A percentile compares a stretch with the other conserved stretches of the same genome.
Evolutionary conservation across 2,329 filamentous ascomycete species (phyloP).

Genomic region (Tolypocladium album): DNA sequence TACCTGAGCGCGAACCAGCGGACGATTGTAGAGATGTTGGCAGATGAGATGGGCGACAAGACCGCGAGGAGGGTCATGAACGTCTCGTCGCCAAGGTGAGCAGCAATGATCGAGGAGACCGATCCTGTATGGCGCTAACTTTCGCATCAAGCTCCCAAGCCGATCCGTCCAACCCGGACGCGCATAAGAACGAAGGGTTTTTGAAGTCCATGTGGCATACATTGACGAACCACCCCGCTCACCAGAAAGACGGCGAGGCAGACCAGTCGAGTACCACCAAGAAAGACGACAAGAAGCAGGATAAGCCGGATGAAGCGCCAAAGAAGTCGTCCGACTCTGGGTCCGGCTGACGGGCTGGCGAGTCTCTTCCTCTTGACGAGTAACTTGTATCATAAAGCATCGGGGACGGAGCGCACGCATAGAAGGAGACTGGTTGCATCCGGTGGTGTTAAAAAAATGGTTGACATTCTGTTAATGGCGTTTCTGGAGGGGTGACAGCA

Average conservation of each 20-base stretch:
- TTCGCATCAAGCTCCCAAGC: conserved; percentile 2
- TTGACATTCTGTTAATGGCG: conserved; percentile 18
- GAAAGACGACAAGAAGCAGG: conserved; percentile 12
- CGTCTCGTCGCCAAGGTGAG: conserved; percentile 32
- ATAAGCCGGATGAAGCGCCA: conserved; percentile 16
- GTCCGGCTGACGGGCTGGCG: conserved; percentile 12
- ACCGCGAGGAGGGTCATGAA: conserved; percentile 91
- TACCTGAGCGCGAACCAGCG: conserved; percentile 86
- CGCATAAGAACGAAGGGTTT: conserved; percentile 77
- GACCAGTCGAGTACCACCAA: conserved; percentile 12
- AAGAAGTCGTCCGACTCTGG: conserved; percentile 23
- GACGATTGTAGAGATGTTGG: conserved; percentile 88
- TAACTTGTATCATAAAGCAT: conserved; percentile 11
- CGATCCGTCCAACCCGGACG: conserved; percentile 22
- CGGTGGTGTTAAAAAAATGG: conserved; percentile 25
- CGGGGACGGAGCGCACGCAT: conserved; percentile 4
- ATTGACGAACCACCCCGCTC: conserved; percentile 64
- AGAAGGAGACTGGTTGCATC: conserved; percentile 19
- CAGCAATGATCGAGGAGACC: neutral
- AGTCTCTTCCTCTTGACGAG: conserved; percentile 2
- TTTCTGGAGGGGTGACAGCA: conserved; percentile 12
- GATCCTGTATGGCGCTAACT: conserved; percentile 1
- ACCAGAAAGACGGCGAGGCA: conserved; percentile 27
- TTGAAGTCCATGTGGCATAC: conserved; percentile 90
- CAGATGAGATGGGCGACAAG: conserved; percentile 91